Percentiles rank a stretch among this genome's conserved stretches.
These are phyloP conservation scores for Boletus fagicola DNA, from an alignment of 768 basidiomycete species.

Conservation along the genomic window DNA sequence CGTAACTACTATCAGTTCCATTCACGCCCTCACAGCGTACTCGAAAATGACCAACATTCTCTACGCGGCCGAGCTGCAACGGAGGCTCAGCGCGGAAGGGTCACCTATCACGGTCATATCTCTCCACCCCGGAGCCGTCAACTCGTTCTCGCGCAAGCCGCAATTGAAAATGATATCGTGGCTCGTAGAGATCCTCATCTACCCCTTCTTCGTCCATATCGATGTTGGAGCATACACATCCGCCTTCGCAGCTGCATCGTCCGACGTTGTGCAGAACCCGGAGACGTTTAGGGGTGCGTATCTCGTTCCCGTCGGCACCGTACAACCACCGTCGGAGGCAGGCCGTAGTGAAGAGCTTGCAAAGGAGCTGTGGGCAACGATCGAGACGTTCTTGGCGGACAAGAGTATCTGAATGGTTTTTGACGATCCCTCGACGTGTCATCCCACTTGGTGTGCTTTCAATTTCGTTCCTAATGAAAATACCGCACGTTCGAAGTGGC, in stretches of 20 bases:
- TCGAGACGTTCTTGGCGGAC: slow-evolving; percentile 27
- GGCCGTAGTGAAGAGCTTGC: slow-evolving; percentile 25
- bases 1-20: not conserved
- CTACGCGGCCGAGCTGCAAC: slow-evolving; percentile 50
- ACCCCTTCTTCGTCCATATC: slow-evolving; percentile 16
- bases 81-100: slow-evolving; percentile 33
- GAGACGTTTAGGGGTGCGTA: slow-evolving; percentile 34
- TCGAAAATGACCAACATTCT: slow-evolving; percentile 54
- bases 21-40: slow-evolving; percentile 33
- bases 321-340: slow-evolving; percentile 11
- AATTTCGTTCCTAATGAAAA: not conserved
- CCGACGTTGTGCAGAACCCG: slow-evolving; percentile 18
- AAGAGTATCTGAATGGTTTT: slow-evolving; percentile 16
- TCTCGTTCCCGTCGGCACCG: slow-evolving; percentile 25
- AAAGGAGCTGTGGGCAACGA: slow-evolving; percentile 30
- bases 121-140: slow-evolving; percentile 32
- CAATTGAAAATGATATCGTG: slow-evolving; percentile 16
- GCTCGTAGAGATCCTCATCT: slow-evolving; percentile 21
- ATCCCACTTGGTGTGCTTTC: not conserved
- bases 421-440: not conserved
- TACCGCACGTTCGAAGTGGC: not conserved
- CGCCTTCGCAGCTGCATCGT: slow-evolving; percentile 31
- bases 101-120: slow-evolving; percentile 30
- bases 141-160: slow-evolving; percentile 30
- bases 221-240: slow-evolving; percentile 30